Evolutionary conservation across 805 yeast genomes (phyloP).

Genomic region (Wickerhamiella cacticola): DNA sequence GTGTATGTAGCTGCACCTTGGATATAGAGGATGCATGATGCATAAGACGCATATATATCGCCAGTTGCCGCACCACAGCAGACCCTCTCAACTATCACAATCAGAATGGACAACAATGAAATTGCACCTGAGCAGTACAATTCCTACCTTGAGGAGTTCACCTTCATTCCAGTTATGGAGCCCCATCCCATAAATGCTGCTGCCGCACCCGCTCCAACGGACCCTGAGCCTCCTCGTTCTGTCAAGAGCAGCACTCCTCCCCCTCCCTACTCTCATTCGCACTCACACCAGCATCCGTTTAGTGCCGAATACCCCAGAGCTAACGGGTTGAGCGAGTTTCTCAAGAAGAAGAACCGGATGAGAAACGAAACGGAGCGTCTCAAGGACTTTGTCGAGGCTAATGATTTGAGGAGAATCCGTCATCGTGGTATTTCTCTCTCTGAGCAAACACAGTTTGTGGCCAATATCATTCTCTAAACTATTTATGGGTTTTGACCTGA

Average conservation of each 20-base stretch:
- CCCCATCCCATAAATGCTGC: not conserved
- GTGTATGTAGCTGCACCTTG: not conserved
- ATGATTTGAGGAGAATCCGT: not conserved
- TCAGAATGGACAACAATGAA: not conserved
- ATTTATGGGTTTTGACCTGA: too few species aligned
- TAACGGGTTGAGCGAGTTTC: not conserved
- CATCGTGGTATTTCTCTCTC: not conserved
- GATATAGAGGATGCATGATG: not conserved
- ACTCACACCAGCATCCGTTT: too few species aligned
- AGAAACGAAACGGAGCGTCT: not conserved
- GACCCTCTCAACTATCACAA: not conserved
- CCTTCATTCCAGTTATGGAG: not conserved
- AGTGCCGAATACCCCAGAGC: not conserved
- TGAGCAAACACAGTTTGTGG: not conserved
- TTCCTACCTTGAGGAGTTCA: not conserved
- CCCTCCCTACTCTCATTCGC: too few species aligned
- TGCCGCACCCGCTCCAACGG: not conserved
- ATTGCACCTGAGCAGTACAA: not conserved
- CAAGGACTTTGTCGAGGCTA: not conserved
- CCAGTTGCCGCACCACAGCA: not conserved
- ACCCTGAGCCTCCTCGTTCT: not conserved
- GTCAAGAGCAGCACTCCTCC: too few species aligned
- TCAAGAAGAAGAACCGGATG: not conserved
- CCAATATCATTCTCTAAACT: too few species aligned
- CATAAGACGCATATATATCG: not conserved